These are phyloP conservation scores for Dryas integrifolia DNA, from an alignment of 331 rosid genomes.

Conservation along the genomic window DNA sequence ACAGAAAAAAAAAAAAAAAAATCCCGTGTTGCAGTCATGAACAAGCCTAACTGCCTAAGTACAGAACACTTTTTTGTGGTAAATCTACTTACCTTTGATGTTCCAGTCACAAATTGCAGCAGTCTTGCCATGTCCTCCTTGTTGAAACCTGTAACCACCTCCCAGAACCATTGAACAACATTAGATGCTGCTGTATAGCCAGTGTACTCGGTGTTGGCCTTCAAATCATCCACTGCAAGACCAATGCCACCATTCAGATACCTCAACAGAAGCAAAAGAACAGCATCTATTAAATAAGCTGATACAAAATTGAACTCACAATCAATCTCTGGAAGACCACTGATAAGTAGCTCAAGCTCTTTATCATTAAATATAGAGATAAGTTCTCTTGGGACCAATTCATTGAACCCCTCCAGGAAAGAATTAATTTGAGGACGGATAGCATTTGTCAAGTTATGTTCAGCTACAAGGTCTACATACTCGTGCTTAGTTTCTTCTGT, in stretches of 20 bases:
- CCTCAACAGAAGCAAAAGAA: conserved; percentile 15
- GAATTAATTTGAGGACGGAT: conserved; percentile 93
- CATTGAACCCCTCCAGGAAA: conserved; percentile 79
- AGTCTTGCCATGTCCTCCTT: conserved; percentile 99
- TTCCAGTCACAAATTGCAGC: conserved; percentile 97
- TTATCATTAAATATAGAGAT: conserved; percentile 87
- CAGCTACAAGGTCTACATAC: conserved; percentile 98
- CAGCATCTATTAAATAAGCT: background rate
- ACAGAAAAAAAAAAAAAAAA: background rate
- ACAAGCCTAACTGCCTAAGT: background rate
- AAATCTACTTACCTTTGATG: conserved; percentile 71
- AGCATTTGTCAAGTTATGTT: conserved; percentile 87
- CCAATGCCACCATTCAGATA: conserved; percentile 36
- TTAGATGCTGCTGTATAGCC: conserved; percentile 89
- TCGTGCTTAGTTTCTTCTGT: conserved; percentile 97
- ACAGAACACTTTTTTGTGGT: background rate
- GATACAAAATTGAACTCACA: conserved; percentile 49
- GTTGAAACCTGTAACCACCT: conserved; percentile 76
- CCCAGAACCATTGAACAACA: conserved; percentile 99
- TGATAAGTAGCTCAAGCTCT: conserved; percentile 98
- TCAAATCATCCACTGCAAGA: conserved; percentile 91
- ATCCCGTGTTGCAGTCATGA: background rate
- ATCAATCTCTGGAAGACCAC: conserved; percentile 99
- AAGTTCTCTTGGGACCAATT: conserved; percentile 77
- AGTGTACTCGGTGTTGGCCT: conserved; percentile 79